These are phyloP conservation scores for Xylariaceae sp. DNA, from an alignment of 2,329 filamentous ascomycete species.

Conservation along the genomic window DNA sequence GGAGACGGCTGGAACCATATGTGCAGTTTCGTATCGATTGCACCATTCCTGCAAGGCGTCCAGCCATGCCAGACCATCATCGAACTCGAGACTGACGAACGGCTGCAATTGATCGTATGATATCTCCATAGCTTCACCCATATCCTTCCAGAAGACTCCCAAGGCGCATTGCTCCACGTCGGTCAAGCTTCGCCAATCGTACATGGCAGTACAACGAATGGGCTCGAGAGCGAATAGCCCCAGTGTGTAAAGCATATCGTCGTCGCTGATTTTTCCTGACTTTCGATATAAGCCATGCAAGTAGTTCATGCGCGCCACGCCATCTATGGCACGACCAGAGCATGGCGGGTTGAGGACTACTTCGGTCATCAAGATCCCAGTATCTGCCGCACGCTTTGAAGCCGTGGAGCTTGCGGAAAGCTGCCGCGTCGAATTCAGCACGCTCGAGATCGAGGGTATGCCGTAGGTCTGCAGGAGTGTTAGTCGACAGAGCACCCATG, in stretches of 20 bases:
- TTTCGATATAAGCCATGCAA: conserved; percentile 57
- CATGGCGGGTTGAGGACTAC: conserved; percentile 42
- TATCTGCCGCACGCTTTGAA: conserved; percentile 53
- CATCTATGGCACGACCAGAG: conserved; percentile 44
- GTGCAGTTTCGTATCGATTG: conserved; percentile 44
- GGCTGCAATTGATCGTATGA: conserved; percentile 36
- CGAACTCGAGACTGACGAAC: conserved; percentile 39
- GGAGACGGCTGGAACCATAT: conserved; percentile 44
- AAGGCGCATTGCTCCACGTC: conserved; percentile 55
- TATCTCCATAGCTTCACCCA: conserved; percentile 56
- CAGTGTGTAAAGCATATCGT: conserved; percentile 65
- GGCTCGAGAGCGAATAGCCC: conserved; percentile 57
- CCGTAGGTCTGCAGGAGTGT: conserved; percentile 39
- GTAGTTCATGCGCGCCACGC: conserved; percentile 63
- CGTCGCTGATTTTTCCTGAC: conserved; percentile 57
- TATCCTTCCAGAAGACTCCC: conserved; percentile 56
- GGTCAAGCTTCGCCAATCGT: conserved; percentile 57
- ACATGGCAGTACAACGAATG: conserved; percentile 47
- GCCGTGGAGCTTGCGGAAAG: conserved; percentile 45
- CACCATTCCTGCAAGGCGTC: conserved; percentile 51
- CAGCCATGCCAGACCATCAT: conserved; percentile 49
- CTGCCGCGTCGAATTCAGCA: conserved; percentile 49
- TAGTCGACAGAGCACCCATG: not conserved
- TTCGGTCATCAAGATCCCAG: conserved; percentile 47
- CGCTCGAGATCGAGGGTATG: conserved; percentile 51